A percentile compares a stretch with the other conserved stretches of the same genome.
These are phyloP conservation scores for Colletotrichum paranaense DNA, from an alignment of 2,329 filamentous ascomycete genomes.

Conservation along the genomic window DNA sequence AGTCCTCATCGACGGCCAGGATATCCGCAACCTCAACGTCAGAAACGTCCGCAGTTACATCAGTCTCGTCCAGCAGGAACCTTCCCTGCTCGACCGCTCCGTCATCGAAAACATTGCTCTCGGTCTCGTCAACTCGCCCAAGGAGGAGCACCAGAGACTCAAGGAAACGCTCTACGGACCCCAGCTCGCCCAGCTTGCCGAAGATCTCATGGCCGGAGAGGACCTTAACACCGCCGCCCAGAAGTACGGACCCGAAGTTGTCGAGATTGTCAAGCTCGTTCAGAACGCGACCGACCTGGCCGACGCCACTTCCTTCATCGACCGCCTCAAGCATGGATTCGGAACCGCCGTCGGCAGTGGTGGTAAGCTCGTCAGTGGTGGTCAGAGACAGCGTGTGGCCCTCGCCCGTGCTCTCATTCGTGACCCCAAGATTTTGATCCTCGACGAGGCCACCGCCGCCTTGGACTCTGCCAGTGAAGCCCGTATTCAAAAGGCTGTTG, in stretches of 20 bases:
- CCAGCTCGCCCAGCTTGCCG: conserved; percentile 61
- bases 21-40: conserved; percentile 61
- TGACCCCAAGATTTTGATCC: conserved; percentile 70
- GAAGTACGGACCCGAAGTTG: conserved; percentile 53
- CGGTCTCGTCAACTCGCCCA: conserved; percentile 57
- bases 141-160: conserved; percentile 52
- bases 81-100: conserved; percentile 56
- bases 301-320: conserved; percentile 68
- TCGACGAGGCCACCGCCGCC: conserved; percentile 75
- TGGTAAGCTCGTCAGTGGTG: conserved; percentile 67
- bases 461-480: conserved; percentile 51
- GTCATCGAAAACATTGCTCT: conserved; percentile 64
- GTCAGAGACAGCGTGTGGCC: conserved; percentile 71
- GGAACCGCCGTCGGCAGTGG: conserved; percentile 63
- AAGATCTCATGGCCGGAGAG: conserved; percentile 61
- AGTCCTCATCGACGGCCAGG: conserved; percentile 59
- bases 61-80: conserved; percentile 58
- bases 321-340: conserved; percentile 63
- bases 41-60: conserved; percentile 53
- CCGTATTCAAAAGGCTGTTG: conserved; percentile 62
- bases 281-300: conserved; percentile 66
- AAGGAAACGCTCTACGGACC: conserved; percentile 59
- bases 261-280: conserved; percentile 63
- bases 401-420: conserved; percentile 72
- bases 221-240: conserved; percentile 57